Evolutionary conservation across 2,329 filamentous ascomycete species (phyloP).

Genomic region (Davidsoniella eucalypti): DNA sequence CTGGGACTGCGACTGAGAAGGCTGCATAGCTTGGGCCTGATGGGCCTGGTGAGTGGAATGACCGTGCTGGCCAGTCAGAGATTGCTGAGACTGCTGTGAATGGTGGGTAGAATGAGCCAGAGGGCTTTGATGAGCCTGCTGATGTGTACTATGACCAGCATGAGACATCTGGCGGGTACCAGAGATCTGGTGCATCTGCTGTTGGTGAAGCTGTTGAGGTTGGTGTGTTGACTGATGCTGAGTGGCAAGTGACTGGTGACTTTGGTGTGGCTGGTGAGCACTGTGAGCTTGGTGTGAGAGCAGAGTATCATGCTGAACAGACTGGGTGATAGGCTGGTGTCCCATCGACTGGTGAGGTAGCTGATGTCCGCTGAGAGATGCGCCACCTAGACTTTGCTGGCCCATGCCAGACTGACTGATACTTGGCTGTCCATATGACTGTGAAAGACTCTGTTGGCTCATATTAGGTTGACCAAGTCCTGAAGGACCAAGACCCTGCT

Average conservation of each 20-base stretch:
- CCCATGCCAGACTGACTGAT: slow-evolving; percentile 15
- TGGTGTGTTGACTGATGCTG: slow-evolving; percentile 16
- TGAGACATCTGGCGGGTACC: slow-evolving; percentile 8
- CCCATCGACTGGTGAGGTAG: slow-evolving; percentile 8
- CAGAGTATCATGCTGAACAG: slow-evolving; percentile 27
- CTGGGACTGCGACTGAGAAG: slow-evolving; percentile 17
- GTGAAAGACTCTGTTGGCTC: slow-evolving; percentile 17
- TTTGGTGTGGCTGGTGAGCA: slow-evolving; percentile 17
- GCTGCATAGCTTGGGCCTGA: slow-evolving; percentile 15
- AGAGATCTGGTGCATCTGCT: slow-evolving; percentile 10
- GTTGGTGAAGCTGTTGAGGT: slow-evolving; percentile 8
- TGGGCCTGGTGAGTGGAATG: slow-evolving; percentile 15
- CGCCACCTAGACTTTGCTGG: slow-evolving; percentile 2
- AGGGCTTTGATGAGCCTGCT: slow-evolving; percentile 10
- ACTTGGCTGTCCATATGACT: slow-evolving; percentile 14
- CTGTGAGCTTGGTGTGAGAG: slow-evolving; percentile 27
- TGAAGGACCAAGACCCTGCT: slow-evolving; percentile 16
- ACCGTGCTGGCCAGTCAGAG: slow-evolving; percentile 8
- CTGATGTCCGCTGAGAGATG: slow-evolving; percentile 5
- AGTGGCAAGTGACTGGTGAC: slow-evolving; percentile 18
- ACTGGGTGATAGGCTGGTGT: slow-evolving; percentile 18
- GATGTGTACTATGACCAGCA: slow-evolving; percentile 8
- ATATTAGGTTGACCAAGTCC: slow-evolving; percentile 17
- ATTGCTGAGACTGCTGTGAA: slow-evolving; percentile 13
- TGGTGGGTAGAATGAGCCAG: slow-evolving; percentile 9